Percentiles rank a stretch among this genome's conserved stretches.
These are phyloP conservation scores for Plantago elongata DNA, from an alignment of 257 asterid species.

Conservation along the genomic window DNA sequence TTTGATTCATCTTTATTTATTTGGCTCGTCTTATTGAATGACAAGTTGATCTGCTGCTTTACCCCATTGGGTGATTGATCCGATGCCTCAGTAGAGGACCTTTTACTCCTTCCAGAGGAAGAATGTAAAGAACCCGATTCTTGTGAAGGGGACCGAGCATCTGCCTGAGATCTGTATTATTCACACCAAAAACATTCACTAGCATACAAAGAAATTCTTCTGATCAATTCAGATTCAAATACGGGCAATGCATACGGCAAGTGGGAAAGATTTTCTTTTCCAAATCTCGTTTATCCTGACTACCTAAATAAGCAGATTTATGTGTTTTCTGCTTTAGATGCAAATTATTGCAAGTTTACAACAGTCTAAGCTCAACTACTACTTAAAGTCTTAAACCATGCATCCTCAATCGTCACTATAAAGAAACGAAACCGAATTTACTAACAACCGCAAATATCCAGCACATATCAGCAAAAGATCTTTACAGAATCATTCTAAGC, in stretches of 20 bases:
- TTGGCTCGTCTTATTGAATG: slow-evolving; percentile 65
- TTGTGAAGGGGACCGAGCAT: slow-evolving; percentile 21
- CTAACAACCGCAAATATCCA: background rate
- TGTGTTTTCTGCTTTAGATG: background rate
- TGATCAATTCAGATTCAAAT: slow-evolving; percentile 7
- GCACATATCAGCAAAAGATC: background rate
- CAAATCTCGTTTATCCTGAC: background rate
- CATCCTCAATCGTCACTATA: background rate
- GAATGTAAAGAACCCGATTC: slow-evolving; percentile 36
- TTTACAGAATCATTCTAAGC: background rate
- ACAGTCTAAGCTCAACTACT: slow-evolving; percentile 1
- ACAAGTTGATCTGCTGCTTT: slow-evolving; percentile 63
- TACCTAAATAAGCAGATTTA: background rate
- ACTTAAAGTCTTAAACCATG: background rate
- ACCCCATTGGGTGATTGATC: slow-evolving; percentile 45
- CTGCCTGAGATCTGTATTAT: slow-evolving; percentile 32
- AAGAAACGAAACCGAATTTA: background rate
- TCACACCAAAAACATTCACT: slow-evolving; percentile 12
- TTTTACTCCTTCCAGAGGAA: slow-evolving; percentile 32
- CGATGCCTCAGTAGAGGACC: slow-evolving; percentile 36
- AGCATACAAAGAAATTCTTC: slow-evolving; percentile 6
- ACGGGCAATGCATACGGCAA: background rate
- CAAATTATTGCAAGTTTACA: too few relatives aligned
- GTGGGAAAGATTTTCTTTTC: background rate
- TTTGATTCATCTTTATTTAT: slow-evolving; percentile 36